Evolutionary conservation across 2,329 filamentous ascomycete species (phyloP).

Genomic region (Claviceps purpurea): DNA sequence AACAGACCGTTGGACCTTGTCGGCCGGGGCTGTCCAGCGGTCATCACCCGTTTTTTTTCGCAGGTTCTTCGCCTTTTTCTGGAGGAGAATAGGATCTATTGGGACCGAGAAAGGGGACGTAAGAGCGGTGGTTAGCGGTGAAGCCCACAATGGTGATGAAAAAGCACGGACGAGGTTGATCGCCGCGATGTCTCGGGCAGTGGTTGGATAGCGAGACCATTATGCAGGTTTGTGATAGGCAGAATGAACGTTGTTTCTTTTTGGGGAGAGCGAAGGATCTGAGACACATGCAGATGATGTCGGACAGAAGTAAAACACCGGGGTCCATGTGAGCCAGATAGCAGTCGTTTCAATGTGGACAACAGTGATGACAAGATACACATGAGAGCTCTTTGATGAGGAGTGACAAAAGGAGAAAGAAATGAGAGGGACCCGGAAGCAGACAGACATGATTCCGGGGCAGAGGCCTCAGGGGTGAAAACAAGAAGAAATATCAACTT

Average conservation of each 20-base stretch:
- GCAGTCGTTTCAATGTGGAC: not conserved
- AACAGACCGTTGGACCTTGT: conserved; percentile 58
- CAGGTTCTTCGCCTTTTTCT: conserved; percentile 54
- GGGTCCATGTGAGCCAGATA: not conserved
- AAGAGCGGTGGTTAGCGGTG: not conserved
- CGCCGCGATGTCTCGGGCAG: not conserved
- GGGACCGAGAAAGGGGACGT: not conserved
- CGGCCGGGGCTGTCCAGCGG: conserved; percentile 63
- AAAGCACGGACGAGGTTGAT: not conserved
- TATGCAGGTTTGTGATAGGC: not conserved
- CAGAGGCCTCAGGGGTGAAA: not conserved
- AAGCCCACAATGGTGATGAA: not conserved
- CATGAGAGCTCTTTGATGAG: not conserved
- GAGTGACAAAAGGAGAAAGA: not conserved
- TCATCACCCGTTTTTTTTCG: conserved; percentile 67
- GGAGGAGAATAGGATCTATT: conserved; percentile 52
- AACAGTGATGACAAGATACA: not conserved
- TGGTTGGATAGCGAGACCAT: not conserved
- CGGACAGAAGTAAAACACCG: not conserved
- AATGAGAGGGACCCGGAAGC: not conserved
- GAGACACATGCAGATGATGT: not conserved
- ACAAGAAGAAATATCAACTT: conserved; percentile 10
- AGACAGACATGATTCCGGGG: too few relatives aligned
- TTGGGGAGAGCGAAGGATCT: not conserved
- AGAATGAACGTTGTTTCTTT: not conserved